phyloP scores from a whole-genome alignment of 2,329 filamentous ascomycete species.

The Sodiomyces alkalinus region DNA sequence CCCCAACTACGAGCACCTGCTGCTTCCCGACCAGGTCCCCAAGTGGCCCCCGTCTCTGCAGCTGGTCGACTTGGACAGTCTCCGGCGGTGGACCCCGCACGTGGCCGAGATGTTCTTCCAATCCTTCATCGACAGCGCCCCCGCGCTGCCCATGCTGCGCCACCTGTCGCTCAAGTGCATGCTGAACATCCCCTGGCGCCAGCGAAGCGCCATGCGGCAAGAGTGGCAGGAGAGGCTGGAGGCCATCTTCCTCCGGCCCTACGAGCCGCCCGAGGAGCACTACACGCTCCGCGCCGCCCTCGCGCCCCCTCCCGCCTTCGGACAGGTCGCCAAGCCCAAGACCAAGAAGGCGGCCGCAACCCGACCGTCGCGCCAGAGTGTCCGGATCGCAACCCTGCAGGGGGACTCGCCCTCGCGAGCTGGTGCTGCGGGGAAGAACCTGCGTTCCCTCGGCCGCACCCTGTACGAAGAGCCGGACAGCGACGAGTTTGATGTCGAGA shows the following conservation, averaged over 20 bases:
- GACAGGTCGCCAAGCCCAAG: constrained; percentile 1
- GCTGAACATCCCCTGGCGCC: constrained; percentile 67
- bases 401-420: constrained; percentile 12
- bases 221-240: constrained; percentile 61
- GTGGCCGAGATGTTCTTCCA: constrained; percentile 65
- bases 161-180: constrained; percentile 61
- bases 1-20: constrained; percentile 55
- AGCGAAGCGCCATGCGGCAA: constrained; percentile 64
- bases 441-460: constrained; percentile 7
- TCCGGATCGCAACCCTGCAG: constrained; percentile 16
- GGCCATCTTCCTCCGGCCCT: constrained; percentile 44
- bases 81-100: constrained; percentile 56
- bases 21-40: constrained; percentile 51
- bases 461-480: constrained; percentile 31
- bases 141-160: constrained; percentile 50
- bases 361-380: constrained; percentile 19
- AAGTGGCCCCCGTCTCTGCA: constrained; percentile 64
- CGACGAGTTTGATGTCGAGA: constrained; percentile 20
- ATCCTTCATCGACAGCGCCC: constrained; percentile 60
- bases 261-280: constrained; percentile 20
- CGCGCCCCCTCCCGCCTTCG: not conserved
- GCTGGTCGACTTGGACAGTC: constrained; percentile 57
- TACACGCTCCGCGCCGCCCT: constrained; percentile 9
- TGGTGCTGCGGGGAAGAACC: constrained; percentile 12
- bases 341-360: constrained; percentile 1